A percentile compares a stretch with the other conserved stretches of the same genome.
Conservation (phyloP, 164 flowering plant species). For the Kalanchoe fedtschenkoi region DNA sequence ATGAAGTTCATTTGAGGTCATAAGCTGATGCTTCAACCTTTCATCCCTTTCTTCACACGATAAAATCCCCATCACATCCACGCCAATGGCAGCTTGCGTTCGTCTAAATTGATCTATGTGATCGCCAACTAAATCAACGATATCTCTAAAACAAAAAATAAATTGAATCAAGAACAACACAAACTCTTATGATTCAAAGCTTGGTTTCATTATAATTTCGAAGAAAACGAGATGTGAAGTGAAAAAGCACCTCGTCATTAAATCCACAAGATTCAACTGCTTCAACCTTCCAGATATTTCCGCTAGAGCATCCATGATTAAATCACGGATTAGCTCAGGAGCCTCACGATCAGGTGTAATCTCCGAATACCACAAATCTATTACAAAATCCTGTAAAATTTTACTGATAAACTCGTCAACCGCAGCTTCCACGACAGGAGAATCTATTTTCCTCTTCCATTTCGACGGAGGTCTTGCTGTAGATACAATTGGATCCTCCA, state of each 20-base stretch:
- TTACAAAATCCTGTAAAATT: slow-evolving; percentile 72
- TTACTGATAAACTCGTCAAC: slow-evolving; percentile 56
- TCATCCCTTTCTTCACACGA: slow-evolving; percentile 95
- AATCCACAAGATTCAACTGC: slow-evolving; percentile 81
- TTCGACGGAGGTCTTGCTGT: slow-evolving; percentile 29
- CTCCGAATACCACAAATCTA: slow-evolving; percentile 85
- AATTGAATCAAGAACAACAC: slow-evolving; percentile 1
- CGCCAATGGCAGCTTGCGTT: slow-evolving; percentile 81
- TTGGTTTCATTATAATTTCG: neutral
- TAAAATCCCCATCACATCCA: slow-evolving; percentile 77
- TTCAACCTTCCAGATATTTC: slow-evolving; percentile 77
- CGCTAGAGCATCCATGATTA: slow-evolving; percentile 73
- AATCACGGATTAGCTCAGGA: slow-evolving; percentile 59
- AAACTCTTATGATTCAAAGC: neutral
- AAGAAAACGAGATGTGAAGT: neutral
- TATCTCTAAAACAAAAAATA: slow-evolving; percentile 50
- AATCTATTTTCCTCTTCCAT: slow-evolving; percentile 77
- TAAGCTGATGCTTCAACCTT: slow-evolving; percentile 75
- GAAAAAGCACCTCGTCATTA: slow-evolving; percentile 66
- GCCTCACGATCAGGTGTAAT: slow-evolving; percentile 84
- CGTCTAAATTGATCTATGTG: slow-evolving; percentile 84
- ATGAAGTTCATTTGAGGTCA: slow-evolving; percentile 87
- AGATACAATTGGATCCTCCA: slow-evolving; percentile 65
- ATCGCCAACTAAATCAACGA: slow-evolving; percentile 71
- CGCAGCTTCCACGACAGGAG: slow-evolving; percentile 87